A percentile compares a stretch with the other conserved stretches of the same genome.
phyloP scores from a whole-genome alignment of 495 filamentous ascomycete species.

The Aspergillus saccharolyticus region DNA sequence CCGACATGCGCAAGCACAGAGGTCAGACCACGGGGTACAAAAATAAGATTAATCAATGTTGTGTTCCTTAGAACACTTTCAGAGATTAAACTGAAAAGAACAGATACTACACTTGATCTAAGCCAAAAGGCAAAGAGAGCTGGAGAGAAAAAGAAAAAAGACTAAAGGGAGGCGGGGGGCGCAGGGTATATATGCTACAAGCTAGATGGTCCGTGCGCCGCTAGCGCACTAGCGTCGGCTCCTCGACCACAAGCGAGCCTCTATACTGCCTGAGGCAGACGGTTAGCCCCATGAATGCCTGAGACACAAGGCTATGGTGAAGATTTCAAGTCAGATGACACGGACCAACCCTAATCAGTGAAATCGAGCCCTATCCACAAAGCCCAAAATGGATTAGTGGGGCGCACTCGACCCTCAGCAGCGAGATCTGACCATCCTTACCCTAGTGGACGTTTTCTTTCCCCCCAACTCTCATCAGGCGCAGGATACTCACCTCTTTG shows the following conservation, averaged over 20 bases:
- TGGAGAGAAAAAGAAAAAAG: slow-evolving; percentile 47
- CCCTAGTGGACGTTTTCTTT: slow-evolving; percentile 23
- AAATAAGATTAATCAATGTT: slow-evolving; percentile 86
- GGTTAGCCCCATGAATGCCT: slow-evolving; percentile 7
- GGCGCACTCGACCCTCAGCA: slow-evolving; percentile 29
- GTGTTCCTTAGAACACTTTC: slow-evolving; percentile 63
- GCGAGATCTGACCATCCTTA: slow-evolving; percentile 21
- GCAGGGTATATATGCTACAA: slow-evolving; percentile 27
- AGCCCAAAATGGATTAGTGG: slow-evolving; percentile 25
- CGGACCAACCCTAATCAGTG: slow-evolving; percentile 5
- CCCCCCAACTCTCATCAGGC: slow-evolving; percentile 28
- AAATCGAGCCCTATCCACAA: slow-evolving; percentile 3
- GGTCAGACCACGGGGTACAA: slow-evolving; percentile 52
- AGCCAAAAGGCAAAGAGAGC: slow-evolving; percentile 57
- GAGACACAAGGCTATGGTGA: background rate
- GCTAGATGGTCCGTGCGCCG: slow-evolving; percentile 12
- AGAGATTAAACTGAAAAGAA: slow-evolving; percentile 97
- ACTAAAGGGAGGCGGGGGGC: slow-evolving; percentile 20
- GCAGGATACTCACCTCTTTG: slow-evolving; percentile 60
- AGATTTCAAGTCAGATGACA: slow-evolving; percentile 14
- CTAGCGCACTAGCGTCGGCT: slow-evolving; percentile 19
- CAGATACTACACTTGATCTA: slow-evolving; percentile 99
- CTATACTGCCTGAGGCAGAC: background rate
- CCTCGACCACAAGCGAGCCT: slow-evolving; percentile 17
- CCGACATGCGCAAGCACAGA: slow-evolving; percentile 80